Base-by-base conservation (phyloP, 805 yeast genomes). In the Wickerhamomyces alni region DNA sequence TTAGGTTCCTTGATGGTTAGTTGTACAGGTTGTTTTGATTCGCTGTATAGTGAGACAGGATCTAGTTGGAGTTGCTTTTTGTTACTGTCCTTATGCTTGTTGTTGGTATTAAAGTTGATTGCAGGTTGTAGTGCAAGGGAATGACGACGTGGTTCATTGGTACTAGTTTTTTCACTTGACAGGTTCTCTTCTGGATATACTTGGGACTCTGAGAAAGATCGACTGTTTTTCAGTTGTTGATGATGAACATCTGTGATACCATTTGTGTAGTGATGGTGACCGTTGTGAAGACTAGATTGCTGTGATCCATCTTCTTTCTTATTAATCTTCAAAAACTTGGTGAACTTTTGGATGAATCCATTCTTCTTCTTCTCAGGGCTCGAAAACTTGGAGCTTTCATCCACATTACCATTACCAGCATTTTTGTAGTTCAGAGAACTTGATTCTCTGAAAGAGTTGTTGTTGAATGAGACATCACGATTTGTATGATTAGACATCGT, bases 301-400 rank as follows among this genome's bases (percentile, higher is more conserved):
- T 12, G 26, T 5, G 12, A 4, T 9, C 37, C 33, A 26, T 35
- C 24, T 15, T 47, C 51, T 30, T 41, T 45, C 21, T 46, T 47
- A 34, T 52, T 48, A 9, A 43, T 43, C 39, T 62, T 63, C 52
- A 61, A 63, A 22, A 64, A 50, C 22, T 62, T 61, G 4, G 63
- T 42, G 13, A 64, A 45, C 44, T 57, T 64, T 10, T 50, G 52
- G 16, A 64, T 55, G 30, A 64, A 51, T 17, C 54, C 57, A 29
- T 50, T 50, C 30, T 57, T 59, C 35, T 54, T 58, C 47, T 52
- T 54, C 26, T 48, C 57, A 0, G 56, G 56, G n/a, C 50, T 45
- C 17, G 54, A 41, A 4, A 37, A 16, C 2, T 30, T 17, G 17
- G 28, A 16, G 15, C 10, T 8, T 17, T 30, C 15, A 6, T 30